Percentiles rank a stretch among this genome's conserved stretches.
phyloP scores from a whole-genome alignment of 2,329 filamentous ascomycete genomes.

The Phyllosticta citribraziliensis region DNA sequence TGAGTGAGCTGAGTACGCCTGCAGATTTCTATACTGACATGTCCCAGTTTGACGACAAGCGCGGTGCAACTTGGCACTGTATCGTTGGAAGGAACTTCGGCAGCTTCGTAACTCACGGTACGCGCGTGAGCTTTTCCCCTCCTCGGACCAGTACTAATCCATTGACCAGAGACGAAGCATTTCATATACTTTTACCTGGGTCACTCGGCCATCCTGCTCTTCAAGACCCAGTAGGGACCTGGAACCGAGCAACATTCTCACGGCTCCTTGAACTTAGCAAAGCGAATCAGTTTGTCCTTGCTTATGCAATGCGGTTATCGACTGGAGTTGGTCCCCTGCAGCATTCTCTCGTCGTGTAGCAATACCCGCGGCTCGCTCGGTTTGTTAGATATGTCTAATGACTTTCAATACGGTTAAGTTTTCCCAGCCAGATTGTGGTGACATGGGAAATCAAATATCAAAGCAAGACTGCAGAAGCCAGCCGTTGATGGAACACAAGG shows the following conservation, averaged over 20 bases:
- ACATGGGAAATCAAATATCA: background rate
- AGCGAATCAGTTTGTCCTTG: background rate
- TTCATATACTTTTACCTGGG: slow-evolving; percentile 99
- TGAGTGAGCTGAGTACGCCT: slow-evolving; percentile 26
- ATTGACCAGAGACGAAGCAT: slow-evolving; percentile 79
- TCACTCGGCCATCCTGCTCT: slow-evolving; percentile 94
- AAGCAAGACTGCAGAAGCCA: background rate
- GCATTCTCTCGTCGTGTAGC: background rate
- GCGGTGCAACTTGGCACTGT: slow-evolving; percentile 98
- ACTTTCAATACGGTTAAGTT: background rate
- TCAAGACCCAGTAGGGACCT: slow-evolving; percentile 84
- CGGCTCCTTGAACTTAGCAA: background rate
- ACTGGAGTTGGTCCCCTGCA: background rate
- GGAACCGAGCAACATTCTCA: background rate
- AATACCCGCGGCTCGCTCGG: background rate
- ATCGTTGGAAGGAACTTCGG: slow-evolving; percentile 98
- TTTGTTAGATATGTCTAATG: background rate
- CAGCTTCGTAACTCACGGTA: slow-evolving; percentile 97
- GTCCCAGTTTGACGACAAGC: slow-evolving; percentile 81
- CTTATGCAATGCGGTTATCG: background rate
- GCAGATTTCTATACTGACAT: slow-evolving; percentile 13
- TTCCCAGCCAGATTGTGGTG: background rate
- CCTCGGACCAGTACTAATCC: slow-evolving; percentile 14
- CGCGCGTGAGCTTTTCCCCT: slow-evolving; percentile 17
- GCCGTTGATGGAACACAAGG: background rate